Evolutionary conservation across 169 alveolate species (phyloP).

Genomic region (Cryptosporidium tyzzeri): DNA sequence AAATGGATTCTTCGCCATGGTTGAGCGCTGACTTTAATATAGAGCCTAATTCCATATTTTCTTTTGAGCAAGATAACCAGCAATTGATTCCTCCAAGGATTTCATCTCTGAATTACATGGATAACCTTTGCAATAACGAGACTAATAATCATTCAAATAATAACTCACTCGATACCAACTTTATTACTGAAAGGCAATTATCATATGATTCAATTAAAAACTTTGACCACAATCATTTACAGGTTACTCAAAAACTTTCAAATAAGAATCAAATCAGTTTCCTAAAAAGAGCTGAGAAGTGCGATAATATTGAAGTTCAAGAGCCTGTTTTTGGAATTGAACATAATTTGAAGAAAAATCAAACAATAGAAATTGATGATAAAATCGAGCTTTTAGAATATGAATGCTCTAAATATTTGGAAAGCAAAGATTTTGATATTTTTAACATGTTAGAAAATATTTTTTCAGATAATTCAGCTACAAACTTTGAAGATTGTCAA

Average conservation of each 20-base stretch:
- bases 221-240: background rate
- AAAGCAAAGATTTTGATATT: conserved; percentile 51
- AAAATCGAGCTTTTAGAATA: conserved; percentile 14
- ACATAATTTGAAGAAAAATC: background rate
- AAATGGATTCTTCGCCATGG: conserved; percentile 69
- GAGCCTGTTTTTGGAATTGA: background rate
- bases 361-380: background rate
- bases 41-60: conserved; percentile 19
- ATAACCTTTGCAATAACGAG: background rate
- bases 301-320: background rate
- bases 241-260: background rate
- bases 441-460: conserved; percentile 30
- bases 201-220: background rate
- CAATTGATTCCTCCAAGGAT: conserved; percentile 42
- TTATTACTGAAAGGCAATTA: background rate
- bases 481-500: background rate
- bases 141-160: background rate
- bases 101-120: conserved; percentile 31
- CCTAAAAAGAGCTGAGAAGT: background rate
- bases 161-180: background rate
- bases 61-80: conserved; percentile 26
- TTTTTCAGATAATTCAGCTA: conserved; percentile 26
- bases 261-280: background rate
- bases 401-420: conserved; percentile 22
- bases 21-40: background rate